A percentile compares a stretch with the other conserved stretches of the same genome.
These are phyloP conservation scores for Tulasnella calospora DNA, from an alignment of 768 basidiomycete genomes.

Conservation along the genomic window DNA sequence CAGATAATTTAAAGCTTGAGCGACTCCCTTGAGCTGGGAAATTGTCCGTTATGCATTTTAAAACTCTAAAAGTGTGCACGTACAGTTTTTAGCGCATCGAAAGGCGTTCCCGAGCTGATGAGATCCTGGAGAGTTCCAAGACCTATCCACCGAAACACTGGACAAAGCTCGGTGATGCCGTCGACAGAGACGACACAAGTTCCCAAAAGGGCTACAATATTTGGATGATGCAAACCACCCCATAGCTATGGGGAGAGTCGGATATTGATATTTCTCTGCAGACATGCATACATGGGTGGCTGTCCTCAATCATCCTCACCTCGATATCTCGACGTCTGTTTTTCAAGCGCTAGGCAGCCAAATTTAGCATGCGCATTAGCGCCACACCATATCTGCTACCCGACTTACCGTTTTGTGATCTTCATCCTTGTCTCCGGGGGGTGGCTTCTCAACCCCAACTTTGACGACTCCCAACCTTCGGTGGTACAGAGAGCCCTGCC, in stretches of 20 bases:
- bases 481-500: not conserved
- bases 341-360: not conserved
- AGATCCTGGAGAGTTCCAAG: not conserved
- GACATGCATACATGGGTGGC: not conserved
- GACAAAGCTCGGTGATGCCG: not conserved
- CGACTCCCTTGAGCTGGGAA: not conserved
- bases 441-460: not conserved
- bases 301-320: not conserved
- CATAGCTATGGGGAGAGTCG: not conserved
- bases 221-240: not conserved
- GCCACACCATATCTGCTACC: no score
- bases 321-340: not conserved
- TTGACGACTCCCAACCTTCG: not conserved
- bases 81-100: not conserved
- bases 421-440: not conserved
- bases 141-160: not conserved
- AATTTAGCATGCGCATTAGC: not conserved
- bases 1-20: not conserved
- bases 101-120: not conserved
- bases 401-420: not conserved
- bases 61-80: not conserved
- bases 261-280: not conserved
- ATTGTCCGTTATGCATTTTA: not conserved
- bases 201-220: not conserved
- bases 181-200: not conserved